Percentiles rank a stretch among this genome's conserved stretches.
Conservation (phyloP, 208 protist genomes). For the Tritrichomonas foetus region DNA sequence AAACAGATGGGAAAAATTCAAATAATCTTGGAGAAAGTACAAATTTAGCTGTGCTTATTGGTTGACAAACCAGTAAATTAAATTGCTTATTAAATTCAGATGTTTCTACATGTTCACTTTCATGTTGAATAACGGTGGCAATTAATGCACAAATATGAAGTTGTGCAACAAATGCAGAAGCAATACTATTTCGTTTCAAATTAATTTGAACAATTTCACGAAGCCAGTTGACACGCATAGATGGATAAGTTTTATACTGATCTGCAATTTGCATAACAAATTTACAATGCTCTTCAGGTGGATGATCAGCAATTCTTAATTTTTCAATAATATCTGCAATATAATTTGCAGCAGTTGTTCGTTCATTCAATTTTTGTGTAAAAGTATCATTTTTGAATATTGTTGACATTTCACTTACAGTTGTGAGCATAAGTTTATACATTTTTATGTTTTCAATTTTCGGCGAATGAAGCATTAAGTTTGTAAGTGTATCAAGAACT, state of each 20-base stretch:
- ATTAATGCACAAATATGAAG: constrained; percentile 7
- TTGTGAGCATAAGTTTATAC: neutral
- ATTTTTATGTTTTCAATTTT: neutral
- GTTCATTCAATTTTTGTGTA: neutral
- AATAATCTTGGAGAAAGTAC: neutral
- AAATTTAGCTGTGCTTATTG: neutral
- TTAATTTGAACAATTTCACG: constrained; percentile 4
- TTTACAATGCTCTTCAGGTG: neutral
- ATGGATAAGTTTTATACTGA: neutral
- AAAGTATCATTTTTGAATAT: neutral
- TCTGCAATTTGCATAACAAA: constrained; percentile 15
- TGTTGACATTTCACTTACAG: neutral
- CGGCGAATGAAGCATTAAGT: neutral
- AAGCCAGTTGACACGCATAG: neutral
- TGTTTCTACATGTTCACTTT: neutral
- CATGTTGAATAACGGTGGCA: neutral
- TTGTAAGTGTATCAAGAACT: neutral
- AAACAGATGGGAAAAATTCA: neutral
- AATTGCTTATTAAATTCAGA: neutral
- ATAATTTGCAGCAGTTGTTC: neutral
- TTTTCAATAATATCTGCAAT: neutral
- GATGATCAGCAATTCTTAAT: neutral
- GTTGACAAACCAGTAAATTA: neutral
- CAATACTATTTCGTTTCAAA: neutral
- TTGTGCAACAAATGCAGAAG: neutral